Conservation (phyloP, 306 rosid genomes). For the Casuarina cunninghamiana region DNA sequence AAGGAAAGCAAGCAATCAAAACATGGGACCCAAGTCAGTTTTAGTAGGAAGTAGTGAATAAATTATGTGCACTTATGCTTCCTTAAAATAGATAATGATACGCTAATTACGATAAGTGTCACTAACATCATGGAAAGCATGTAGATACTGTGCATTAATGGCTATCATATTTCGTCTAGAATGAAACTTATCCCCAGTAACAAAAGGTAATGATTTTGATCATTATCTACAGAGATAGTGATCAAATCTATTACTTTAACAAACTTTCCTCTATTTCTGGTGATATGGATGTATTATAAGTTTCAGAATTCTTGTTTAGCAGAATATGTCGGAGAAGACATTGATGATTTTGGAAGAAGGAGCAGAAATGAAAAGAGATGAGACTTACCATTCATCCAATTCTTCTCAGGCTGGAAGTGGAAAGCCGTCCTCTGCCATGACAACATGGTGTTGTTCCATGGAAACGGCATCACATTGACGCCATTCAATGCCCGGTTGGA, state of each 20-base stretch:
- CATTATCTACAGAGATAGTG: not conserved
- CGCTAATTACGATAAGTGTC: not conserved
- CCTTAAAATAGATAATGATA: not conserved
- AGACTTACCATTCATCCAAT: constrained; percentile 88
- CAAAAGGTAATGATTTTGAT: not conserved
- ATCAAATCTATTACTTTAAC: too few relatives aligned
- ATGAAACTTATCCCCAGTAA: not conserved
- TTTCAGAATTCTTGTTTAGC: too few relatives aligned
- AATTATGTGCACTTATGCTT: not conserved
- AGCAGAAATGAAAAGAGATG: not conserved
- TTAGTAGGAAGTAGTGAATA: constrained; percentile 4
- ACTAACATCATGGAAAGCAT: not conserved
- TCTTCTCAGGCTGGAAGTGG: constrained; percentile 87
- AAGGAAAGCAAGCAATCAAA: not conserved
- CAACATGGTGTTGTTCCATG: constrained; percentile 74
- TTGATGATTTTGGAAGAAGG: too few relatives aligned
- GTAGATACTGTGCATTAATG: not conserved
- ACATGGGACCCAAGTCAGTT: not conserved
- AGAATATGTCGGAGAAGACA: too few relatives aligned
- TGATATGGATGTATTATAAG: too few relatives aligned
- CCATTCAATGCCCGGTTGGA: constrained; percentile 30
- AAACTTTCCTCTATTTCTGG: too few relatives aligned
- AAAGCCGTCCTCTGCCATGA: constrained; percentile 91
- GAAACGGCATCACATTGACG: constrained; percentile 27
- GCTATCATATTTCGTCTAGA: not conserved